These are phyloP conservation scores for Ophiostoma ips DNA, from an alignment of 2,329 filamentous ascomycete species.

Conservation along the genomic window DNA sequence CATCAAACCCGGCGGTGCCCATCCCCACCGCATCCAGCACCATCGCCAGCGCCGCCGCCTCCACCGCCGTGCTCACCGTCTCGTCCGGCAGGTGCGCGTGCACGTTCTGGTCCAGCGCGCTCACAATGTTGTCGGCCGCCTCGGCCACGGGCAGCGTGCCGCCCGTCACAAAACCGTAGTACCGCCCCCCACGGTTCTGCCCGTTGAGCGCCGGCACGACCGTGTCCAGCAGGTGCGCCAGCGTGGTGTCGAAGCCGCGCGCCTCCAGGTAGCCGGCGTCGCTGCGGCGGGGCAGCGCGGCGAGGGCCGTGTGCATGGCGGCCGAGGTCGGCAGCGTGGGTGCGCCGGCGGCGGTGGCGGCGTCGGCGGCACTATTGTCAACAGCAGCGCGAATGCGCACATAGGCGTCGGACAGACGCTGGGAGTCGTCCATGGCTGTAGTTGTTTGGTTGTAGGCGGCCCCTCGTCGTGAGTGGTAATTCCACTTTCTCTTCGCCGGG, in stretches of 20 bases:
- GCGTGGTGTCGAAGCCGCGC: conserved; percentile 20
- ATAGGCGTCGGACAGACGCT: conserved; percentile 13
- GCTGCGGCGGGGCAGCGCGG: conserved; percentile 24
- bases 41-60: conserved; percentile 57
- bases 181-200: conserved; percentile 50
- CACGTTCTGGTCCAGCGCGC: conserved; percentile 69
- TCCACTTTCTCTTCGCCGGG: too few relatives aligned
- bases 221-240: conserved; percentile 30
- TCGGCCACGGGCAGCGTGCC: conserved; percentile 65
- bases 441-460: too few relatives aligned
- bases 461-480: too few relatives aligned
- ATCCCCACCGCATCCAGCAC: conserved; percentile 54
- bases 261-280: conserved; percentile 21
- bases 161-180: conserved; percentile 85
- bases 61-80: conserved; percentile 61
- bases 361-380: neutral
- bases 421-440: neutral
- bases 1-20: conserved; percentile 39
- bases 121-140: conserved; percentile 74
- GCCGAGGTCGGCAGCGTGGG: conserved; percentile 33
- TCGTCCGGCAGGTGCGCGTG: conserved; percentile 68
- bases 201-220: conserved; percentile 50
- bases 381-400: conserved; percentile 12
- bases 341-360: neutral
- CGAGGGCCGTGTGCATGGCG: conserved; percentile 23